Conservation (phyloP, 805 yeast species). For the Barnettozyma sp. region DNA sequence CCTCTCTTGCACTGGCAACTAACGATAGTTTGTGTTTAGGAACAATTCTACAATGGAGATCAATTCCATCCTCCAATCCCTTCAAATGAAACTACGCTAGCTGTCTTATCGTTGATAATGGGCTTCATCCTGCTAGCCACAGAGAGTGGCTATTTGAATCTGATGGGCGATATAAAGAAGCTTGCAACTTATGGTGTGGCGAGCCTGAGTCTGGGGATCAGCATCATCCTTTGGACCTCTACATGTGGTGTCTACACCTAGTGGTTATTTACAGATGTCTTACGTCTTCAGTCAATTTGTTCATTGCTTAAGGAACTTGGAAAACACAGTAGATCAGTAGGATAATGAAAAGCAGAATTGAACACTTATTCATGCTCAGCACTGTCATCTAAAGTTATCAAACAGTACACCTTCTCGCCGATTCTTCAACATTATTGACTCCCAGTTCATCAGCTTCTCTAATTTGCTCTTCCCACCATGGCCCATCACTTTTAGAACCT, state of each 20-base stretch:
- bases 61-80: constrained; percentile 1
- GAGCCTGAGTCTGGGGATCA: constrained; percentile 1
- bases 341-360: too few species aligned
- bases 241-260: constrained; percentile 1
- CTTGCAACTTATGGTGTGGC: neutral
- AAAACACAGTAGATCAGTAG: too few species aligned
- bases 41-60: neutral
- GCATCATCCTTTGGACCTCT: neutral
- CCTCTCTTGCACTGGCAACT: too few species aligned
- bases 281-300: too few species aligned
- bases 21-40: neutral
- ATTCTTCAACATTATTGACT: constrained; percentile 28
- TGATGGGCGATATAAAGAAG: neutral
- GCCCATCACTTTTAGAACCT: constrained; percentile 37
- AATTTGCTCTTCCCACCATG: constrained; percentile 17
- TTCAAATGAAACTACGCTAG: neutral
- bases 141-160: neutral
- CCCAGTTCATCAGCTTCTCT: constrained; percentile 36
- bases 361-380: too few species aligned
- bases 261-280: too few species aligned
- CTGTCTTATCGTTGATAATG: neutral
- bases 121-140: neutral
- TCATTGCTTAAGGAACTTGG: too few species aligned
- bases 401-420: constrained; percentile 36
- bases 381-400: too few species aligned